A percentile compares a stretch with the other conserved stretches of the same genome.
Conservation (phyloP, 2,329 filamentous ascomycete species). For the Monosporascus sp. region DNA sequence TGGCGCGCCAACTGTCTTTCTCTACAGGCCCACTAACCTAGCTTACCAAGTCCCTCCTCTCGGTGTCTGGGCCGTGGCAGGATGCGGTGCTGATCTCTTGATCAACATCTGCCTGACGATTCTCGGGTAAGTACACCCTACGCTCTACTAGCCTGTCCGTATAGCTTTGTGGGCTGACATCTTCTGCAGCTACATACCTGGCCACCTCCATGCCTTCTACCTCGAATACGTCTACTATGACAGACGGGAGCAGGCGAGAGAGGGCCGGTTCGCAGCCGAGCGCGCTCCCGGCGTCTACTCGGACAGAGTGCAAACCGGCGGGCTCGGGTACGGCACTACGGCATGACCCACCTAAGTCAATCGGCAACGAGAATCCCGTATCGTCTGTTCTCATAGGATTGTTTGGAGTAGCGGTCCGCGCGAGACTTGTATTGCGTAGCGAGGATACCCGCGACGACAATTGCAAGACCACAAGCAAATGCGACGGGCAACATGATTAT, state of each 20-base stretch:
- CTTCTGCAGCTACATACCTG: constrained; percentile 60
- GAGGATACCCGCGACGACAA: neutral
- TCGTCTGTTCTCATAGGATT: too few relatives aligned
- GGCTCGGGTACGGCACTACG: constrained; percentile 56
- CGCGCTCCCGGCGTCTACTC: constrained; percentile 68
- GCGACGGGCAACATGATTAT: neutral
- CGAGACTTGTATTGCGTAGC: neutral
- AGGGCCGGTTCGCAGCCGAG: constrained; percentile 48
- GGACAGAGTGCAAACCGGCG: constrained; percentile 67
- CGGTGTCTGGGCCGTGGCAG: constrained; percentile 59
- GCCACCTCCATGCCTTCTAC: constrained; percentile 77
- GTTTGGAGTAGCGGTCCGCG: constrained; percentile 1
- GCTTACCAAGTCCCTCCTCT: constrained; percentile 54
- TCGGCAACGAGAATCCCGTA: neutral
- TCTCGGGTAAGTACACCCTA: constrained; percentile 44
- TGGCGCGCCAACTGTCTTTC: neutral
- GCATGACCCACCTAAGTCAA: constrained; percentile 24
- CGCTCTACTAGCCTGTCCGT: neutral
- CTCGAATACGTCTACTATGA: constrained; percentile 79
- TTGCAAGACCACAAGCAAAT: too few relatives aligned
- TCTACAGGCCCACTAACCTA: constrained; percentile 4
- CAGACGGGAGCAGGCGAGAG: constrained; percentile 57
- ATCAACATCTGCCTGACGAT: constrained; percentile 64
- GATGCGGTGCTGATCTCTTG: constrained; percentile 59
- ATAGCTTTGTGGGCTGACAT: neutral